These are phyloP conservation scores for Trypanosomatidae sp. DNA, from an alignment of 208 protist species.

Conservation along the genomic window DNA sequence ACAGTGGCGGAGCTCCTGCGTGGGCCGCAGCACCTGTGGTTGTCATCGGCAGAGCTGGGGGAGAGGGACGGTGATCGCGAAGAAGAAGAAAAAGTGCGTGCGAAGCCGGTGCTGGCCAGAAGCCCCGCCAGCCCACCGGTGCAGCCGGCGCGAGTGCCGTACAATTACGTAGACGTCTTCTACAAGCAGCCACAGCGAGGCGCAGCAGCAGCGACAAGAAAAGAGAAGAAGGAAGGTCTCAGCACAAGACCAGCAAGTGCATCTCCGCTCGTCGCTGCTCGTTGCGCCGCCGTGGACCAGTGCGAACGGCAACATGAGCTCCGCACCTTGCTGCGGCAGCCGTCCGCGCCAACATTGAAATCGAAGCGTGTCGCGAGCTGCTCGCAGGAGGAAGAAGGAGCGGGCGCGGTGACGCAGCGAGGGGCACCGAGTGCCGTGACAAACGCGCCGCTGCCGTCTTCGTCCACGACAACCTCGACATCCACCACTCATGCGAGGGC, in stretches of 20 bases:
- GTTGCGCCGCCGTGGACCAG: constrained; percentile 16
- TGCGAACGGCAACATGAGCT: constrained; percentile 12
- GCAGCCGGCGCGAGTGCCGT: neutral
- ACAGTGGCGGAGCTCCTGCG: constrained; percentile 23
- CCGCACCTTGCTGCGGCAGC: neutral
- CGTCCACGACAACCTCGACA: no score
- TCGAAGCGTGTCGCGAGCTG: neutral
- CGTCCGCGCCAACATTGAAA: neutral
- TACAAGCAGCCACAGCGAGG: constrained; percentile 1
- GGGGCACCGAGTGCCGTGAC: no score
- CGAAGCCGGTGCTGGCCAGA: neutral
- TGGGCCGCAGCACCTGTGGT: constrained; percentile 33
- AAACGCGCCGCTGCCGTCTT: no score
- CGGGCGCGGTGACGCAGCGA: no score
- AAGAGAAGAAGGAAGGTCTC: no score
- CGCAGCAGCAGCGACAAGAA: neutral
- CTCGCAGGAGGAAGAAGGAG: no score
- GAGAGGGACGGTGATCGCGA: neutral
- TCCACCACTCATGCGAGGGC: no score
- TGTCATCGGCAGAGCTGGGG: no score
- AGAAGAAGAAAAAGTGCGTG: neutral
- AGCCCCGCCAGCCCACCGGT: neutral
- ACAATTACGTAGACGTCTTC: constrained; percentile 26
- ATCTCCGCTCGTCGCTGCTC: constrained; percentile 4
- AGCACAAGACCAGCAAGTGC: neutral